Conservation (phyloP, 768 basidiomycete genomes). For the Suillus plorans region DNA sequence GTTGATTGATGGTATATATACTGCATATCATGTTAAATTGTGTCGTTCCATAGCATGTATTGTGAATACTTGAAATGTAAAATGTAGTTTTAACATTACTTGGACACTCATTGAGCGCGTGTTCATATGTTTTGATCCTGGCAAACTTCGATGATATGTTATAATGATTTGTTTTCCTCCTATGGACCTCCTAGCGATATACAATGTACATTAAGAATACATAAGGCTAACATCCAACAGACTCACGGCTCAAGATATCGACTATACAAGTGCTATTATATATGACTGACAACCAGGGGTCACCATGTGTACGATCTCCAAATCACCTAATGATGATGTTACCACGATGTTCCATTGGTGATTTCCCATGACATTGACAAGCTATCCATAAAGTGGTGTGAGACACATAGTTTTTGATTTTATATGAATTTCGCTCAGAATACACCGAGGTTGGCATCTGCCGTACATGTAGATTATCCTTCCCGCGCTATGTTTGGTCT, state of each 20-base stretch:
- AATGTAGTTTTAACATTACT: background rate
- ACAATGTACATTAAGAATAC: background rate
- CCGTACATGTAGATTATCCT: background rate
- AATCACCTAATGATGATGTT: background rate
- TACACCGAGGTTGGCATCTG: background rate
- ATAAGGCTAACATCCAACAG: background rate
- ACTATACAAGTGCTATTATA: background rate
- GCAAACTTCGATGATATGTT: background rate
- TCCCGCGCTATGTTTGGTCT: background rate
- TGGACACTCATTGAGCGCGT: background rate
- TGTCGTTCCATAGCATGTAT: background rate
- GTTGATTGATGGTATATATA: background rate
- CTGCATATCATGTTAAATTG: background rate
- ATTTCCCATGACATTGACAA: too few species aligned
- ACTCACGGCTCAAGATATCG: background rate
- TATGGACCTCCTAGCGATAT: background rate
- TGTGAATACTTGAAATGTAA: background rate
- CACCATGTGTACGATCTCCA: background rate
- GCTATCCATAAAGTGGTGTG: background rate
- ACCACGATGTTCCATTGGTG: background rate
- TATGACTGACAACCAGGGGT: background rate
- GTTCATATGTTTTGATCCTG: background rate
- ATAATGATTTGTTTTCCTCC: background rate
- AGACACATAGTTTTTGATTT: background rate
- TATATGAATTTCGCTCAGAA: background rate